These are phyloP conservation scores for Globisporangium viniferum DNA, from an alignment of 352 stramenopile species.

Conservation along the genomic window DNA sequence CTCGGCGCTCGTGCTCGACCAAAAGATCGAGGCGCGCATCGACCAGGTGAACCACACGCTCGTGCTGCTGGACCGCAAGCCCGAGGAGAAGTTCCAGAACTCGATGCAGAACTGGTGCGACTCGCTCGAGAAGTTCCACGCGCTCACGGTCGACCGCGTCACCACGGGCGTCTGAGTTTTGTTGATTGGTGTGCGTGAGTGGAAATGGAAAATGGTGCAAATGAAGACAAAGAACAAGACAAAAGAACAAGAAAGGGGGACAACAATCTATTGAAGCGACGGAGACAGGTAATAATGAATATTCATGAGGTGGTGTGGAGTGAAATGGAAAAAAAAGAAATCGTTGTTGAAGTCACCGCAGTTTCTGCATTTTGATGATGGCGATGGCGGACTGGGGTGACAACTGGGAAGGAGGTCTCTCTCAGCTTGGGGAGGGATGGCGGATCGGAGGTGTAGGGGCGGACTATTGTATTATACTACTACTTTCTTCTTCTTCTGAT, in stretches of 20 bases:
- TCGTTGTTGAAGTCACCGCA: not conserved
- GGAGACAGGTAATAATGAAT: conserved; percentile 12
- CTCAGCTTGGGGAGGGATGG: not conserved
- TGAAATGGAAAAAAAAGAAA: not conserved
- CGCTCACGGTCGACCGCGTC: conserved; percentile 59
- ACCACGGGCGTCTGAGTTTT: conserved; percentile 33
- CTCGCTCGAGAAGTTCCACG: conserved; percentile 66
- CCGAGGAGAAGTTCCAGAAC: conserved; percentile 69
- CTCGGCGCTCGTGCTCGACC: conserved; percentile 91
- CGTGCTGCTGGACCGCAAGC: conserved; percentile 62
- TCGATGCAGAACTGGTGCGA: conserved; percentile 64
- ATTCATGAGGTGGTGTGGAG: conserved; percentile 3
- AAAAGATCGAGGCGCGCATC: conserved; percentile 89
- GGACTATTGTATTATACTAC: conserved; percentile 12
- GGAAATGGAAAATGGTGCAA: not conserved
- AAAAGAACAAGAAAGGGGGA: not conserved
- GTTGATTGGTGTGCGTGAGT: not conserved
- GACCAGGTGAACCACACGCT: conserved; percentile 88
- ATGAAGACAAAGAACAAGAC: conserved; percentile 1
- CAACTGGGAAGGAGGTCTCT: not conserved
- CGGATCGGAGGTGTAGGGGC: not conserved
- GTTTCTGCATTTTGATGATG: conserved; percentile 10
- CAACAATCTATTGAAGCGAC: conserved; percentile 10
- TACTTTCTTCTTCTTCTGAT: conserved; percentile 4
- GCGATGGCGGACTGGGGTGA: not conserved